Evolutionary conservation across 371 early-diverging fungal genomes (phyloP), one percentile per base, ranked within the genome.

Genomic region (Mortierella polycephala): DNA sequence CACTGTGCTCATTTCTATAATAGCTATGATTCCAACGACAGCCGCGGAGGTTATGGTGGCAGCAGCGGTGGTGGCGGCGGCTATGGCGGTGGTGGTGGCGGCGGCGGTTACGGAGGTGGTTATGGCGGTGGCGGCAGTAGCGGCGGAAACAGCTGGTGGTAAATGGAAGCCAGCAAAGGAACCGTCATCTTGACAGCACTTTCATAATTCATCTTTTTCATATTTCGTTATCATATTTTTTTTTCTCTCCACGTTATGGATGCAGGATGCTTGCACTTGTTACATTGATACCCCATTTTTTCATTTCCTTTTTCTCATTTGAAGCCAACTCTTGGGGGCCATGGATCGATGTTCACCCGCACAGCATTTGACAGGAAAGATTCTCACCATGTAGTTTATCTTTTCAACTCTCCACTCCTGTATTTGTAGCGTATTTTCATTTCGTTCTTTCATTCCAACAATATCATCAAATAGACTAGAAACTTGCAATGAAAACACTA

Each of bases 21-120:
- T 61, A 83, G 86, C 47, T 85, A 86, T 64, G 86, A 86, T 11
- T 75, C 81, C 41, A 82, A 82, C 57, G 86, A 87, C 62, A 75
- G 75, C 51, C 77, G 82, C 46, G 77, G 83, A 40, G 64, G 80
- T 54, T 71, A 74, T 60, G 82, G 84, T 16, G 84, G 85, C 11
- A 37, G 40, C 8, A 14, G 53, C 23, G 47, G 51, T 14, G 67
- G 64, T 14, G 58, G 63, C 9, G 69, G 69, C 11, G 62, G 62
- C 52, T 60, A 73, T 41, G 44, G 62, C 62, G 67, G 64, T 20
- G 67, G 65, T 54, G 50, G 64, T 42, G 67, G 77, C 46, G 61
- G 71, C 41, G 49, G 55, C 13, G 71, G 71, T 13, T 56, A 45
- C 62, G 67, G 64, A 18, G 67, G 65, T 54, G 50, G 64, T 42